Evolutionary conservation across 2,329 filamentous ascomycete genomes (phyloP), one percentile per base, ranked within the genome.

Genomic region (Cladosporium sp.): DNA sequence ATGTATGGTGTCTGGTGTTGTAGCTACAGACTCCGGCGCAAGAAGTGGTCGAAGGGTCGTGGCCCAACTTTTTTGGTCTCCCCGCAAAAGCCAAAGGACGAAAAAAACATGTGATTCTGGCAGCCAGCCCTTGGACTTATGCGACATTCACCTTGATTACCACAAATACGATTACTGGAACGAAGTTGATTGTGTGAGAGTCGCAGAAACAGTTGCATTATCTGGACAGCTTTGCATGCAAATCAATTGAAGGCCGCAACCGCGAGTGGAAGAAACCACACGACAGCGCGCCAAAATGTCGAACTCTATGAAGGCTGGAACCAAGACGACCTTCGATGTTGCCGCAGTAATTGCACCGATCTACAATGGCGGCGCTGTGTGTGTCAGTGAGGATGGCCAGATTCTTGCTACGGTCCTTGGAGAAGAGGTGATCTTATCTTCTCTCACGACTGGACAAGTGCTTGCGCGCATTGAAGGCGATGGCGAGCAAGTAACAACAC

Each of bases 291-390:
- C 34, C 25, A 53, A 56, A 30, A 85, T 84, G 83, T 81, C 82
- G 71, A 85, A 85, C 74, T 84, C 16, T 8, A 28, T 54, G 26
- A 54, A 85, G 77, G 79, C 84, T 67, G 81, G 81, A 48, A 78
- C 84, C 72, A 96, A 93, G 83, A 97, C 93, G 65, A 97, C 94
- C 3, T 99, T 97, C 78, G 91, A 96, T 75, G 87, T 90, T 66
- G 86, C 86, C 70, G 88, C 90, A 74, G 91, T 92, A 57, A 91
- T 99, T 64, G 91, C 93, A 72, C 95, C 95, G 23, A 94, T 98
- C 58, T 97, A 95, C 76, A 97, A 94, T 1, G 95, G 95, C 63
- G 95, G 95, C 51, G 90, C 91, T 70, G 88, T 96, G 66, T 88
- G 92, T 32, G 85, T 98, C 67, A 92, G 94, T 82, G 86, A 89